These are phyloP conservation scores for Juglanconis juglandina DNA, from an alignment of 2,329 filamentous ascomycete genomes.

Conservation along the genomic window DNA sequence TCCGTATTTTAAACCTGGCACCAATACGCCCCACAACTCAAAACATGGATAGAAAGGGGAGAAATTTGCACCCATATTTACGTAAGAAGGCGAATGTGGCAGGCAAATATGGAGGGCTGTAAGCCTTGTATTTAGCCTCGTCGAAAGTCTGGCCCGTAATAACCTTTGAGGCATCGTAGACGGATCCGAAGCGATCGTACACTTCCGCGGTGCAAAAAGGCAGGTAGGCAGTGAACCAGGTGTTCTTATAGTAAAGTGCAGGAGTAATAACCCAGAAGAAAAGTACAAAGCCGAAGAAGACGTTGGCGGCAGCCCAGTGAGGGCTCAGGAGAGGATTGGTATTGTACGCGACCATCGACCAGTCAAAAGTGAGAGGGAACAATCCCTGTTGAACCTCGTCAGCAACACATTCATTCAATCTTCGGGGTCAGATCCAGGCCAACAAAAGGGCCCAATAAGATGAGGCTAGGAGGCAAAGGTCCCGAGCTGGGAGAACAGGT, in stretches of 20 bases:
- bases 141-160: constrained; percentile 44
- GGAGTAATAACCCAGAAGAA: constrained; percentile 47
- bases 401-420: too few relatives aligned
- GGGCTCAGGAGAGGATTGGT: constrained; percentile 39
- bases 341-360: constrained; percentile 44
- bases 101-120: constrained; percentile 51
- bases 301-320: constrained; percentile 45
- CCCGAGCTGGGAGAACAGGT: too few relatives aligned
- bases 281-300: constrained; percentile 37
- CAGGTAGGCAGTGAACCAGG: constrained; percentile 49
- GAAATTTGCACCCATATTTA: constrained; percentile 47
- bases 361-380: constrained; percentile 65
- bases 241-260: constrained; percentile 46
- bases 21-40: too few relatives aligned
- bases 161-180: constrained; percentile 48
- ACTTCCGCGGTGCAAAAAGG: constrained; percentile 50
- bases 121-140: constrained; percentile 44
- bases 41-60: constrained; percentile 25
- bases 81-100: constrained; percentile 36
- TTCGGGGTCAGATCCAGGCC: too few relatives aligned
- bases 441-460: too few relatives aligned
- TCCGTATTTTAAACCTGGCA: too few relatives aligned
- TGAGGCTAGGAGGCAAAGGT: too few relatives aligned
- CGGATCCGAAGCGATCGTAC: constrained; percentile 49
- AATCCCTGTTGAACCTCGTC: constrained; percentile 36